Evolutionary conservation across 148 eudicot species (phyloP).

Genomic region (Pouteria glomerata): DNA sequence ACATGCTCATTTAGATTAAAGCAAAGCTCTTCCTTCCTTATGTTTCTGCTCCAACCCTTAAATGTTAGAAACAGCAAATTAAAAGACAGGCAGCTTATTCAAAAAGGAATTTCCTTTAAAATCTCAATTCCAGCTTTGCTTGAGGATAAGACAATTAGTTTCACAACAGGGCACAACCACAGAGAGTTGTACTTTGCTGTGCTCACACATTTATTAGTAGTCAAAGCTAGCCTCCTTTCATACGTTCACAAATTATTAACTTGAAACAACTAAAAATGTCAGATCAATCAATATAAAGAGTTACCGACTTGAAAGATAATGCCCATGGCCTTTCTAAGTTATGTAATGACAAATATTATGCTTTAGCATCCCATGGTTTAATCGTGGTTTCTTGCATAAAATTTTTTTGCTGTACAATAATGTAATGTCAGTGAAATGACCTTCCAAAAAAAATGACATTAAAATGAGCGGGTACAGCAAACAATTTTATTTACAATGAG

Average conservation of each 20-base stretch:
- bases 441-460: too few species aligned
- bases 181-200: neutral
- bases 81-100: conserved; percentile 6
- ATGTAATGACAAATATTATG: too few species aligned
- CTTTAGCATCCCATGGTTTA: too few species aligned
- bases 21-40: conserved; percentile 40
- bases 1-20: conserved; percentile 58
- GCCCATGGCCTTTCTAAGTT: too few species aligned
- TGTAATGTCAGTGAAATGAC: too few species aligned
- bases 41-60: conserved; percentile 52
- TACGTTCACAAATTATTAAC: neutral
- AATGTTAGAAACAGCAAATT: conserved; percentile 12
- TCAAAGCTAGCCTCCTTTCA: neutral
- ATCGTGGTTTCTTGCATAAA: too few species aligned
- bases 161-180: neutral
- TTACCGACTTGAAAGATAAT: too few species aligned
- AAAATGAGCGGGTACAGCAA: too few species aligned
- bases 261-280: too few species aligned
- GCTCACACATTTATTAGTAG: neutral
- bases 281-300: too few species aligned
- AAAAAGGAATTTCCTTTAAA: neutral
- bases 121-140: neutral
- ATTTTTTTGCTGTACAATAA: too few species aligned
- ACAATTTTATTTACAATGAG: too few species aligned
- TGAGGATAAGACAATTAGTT: neutral